Conservation (phyloP, 345 rosid genomes). For the Brassica cretica region DNA sequence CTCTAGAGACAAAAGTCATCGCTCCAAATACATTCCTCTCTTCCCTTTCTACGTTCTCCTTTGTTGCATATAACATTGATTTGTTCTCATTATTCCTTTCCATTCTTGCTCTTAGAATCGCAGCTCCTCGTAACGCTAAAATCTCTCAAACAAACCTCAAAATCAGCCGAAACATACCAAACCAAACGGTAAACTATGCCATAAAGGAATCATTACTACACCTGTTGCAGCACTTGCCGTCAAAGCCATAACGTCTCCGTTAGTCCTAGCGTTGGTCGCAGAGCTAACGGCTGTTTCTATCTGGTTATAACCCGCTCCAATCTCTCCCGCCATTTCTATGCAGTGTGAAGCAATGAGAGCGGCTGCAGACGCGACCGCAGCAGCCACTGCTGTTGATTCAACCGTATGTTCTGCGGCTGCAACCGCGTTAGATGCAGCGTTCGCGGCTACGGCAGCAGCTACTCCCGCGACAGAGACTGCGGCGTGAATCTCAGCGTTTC, state of each 20-base stretch:
- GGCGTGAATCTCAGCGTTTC: constrained; percentile 83
- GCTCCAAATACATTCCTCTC: constrained; percentile 53
- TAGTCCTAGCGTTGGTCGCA: constrained; percentile 72
- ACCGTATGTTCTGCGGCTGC: constrained; percentile 43
- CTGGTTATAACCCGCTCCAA: constrained; percentile 87
- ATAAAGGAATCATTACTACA: constrained; percentile 33
- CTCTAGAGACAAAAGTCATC: constrained; percentile 63
- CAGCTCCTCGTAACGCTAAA: constrained; percentile 84
- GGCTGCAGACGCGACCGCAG: constrained; percentile 82
- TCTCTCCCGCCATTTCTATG: constrained; percentile 89
- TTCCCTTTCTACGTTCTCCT: constrained; percentile 54
- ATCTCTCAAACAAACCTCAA: constrained; percentile 41
- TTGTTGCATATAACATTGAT: constrained; percentile 42
- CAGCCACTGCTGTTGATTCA: constrained; percentile 44
- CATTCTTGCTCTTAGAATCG: constrained; percentile 70
- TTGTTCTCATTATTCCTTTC: constrained; percentile 55
- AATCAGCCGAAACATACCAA: neutral
- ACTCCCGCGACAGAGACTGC: constrained; percentile 95
- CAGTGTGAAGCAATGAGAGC: constrained; percentile 90
- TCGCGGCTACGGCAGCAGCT: constrained; percentile 85
- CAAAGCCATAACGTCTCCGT: constrained; percentile 87
- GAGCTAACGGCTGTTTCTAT: constrained; percentile 68
- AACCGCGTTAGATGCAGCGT: constrained; percentile 60
- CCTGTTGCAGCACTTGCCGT: constrained; percentile 99
- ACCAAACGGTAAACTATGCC: neutral